Percentiles rank a stretch among this genome's conserved stretches.
Conservation (phyloP, 2,329 filamentous ascomycete species). For the Aspergillus bombycis region DNA sequence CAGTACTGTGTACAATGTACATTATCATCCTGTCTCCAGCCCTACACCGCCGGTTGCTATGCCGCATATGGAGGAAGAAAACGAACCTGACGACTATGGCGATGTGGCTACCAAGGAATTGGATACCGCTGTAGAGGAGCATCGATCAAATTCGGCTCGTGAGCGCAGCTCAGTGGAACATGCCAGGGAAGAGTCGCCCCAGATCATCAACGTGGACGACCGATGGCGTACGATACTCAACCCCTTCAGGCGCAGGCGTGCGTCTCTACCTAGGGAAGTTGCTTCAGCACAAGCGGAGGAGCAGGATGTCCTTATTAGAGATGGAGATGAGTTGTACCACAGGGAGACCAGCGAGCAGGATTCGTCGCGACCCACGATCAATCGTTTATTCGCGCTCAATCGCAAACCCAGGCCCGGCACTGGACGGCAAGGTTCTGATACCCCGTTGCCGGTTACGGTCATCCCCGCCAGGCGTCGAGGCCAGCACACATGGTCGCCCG, state of each 20-base stretch:
- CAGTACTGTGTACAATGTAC: conserved; percentile 66
- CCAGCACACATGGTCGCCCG: conserved; percentile 59
- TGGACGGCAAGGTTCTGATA: conserved; percentile 40
- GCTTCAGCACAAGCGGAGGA: conserved; percentile 58
- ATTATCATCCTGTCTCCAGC: conserved; percentile 60
- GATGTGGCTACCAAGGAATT: conserved; percentile 28
- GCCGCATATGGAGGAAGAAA: conserved; percentile 37
- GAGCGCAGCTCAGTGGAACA: conserved; percentile 25
- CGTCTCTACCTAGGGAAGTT: conserved; percentile 63
- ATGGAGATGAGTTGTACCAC: conserved; percentile 25
- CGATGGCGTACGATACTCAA: conserved; percentile 58
- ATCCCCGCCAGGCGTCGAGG: conserved; percentile 62
- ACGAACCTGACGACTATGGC: conserved; percentile 26
- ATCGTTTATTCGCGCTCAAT: conserved; percentile 53
- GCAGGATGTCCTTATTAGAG: conserved; percentile 15
- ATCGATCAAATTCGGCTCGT: conserved; percentile 12
- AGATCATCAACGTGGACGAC: conserved; percentile 34
- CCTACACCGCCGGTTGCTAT: conserved; percentile 48
- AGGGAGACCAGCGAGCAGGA: conserved; percentile 49
- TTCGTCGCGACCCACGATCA: conserved; percentile 49
- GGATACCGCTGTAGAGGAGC: conserved; percentile 17
- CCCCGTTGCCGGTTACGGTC: conserved; percentile 59
- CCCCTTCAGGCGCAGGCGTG: conserved; percentile 61
- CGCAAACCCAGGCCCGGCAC: conserved; percentile 46
- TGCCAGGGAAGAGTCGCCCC: conserved; percentile 35